These are phyloP conservation scores for Pelagophyceae sp. DNA, from an alignment of 352 stramenopile species.

Conservation along the genomic window DNA sequence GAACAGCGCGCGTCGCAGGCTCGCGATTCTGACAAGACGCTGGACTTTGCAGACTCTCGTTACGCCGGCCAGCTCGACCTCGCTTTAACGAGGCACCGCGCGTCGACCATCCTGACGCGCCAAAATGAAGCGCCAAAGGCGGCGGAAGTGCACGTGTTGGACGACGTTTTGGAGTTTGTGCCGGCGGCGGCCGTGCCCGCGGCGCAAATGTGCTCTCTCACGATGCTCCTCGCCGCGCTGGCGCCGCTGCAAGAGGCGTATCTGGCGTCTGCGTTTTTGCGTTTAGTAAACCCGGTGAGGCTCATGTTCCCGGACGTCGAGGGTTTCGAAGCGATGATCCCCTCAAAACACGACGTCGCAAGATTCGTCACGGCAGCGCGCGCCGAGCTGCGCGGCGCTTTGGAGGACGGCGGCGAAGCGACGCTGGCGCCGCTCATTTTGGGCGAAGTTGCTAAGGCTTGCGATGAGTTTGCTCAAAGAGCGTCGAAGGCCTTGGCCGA, in stretches of 20 bases:
- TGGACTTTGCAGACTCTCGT: too few species aligned
- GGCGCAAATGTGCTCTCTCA: background rate
- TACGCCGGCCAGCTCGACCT: background rate
- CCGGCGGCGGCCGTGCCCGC: too few species aligned
- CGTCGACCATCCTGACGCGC: background rate
- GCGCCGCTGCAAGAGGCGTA: background rate
- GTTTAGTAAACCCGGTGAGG: background rate
- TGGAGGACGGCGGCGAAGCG: slow-evolving; percentile 7
- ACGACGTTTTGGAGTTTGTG: background rate
- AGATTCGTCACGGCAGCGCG: background rate
- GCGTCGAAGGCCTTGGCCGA: background rate
- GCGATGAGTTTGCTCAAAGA: background rate
- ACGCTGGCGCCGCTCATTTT: background rate
- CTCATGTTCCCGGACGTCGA: slow-evolving; percentile 10
- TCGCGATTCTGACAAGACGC: too few species aligned
- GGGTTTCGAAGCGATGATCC: slow-evolving; percentile 3
- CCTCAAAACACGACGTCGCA: background rate
- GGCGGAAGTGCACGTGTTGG: background rate
- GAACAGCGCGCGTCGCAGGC: too few species aligned
- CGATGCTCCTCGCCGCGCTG: background rate
- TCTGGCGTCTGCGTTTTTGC: background rate
- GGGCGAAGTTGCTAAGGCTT: background rate
- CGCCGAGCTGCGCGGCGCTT: background rate
- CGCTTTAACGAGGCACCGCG: background rate
- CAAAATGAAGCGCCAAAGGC: background rate